These are phyloP conservation scores for Amaranthus palmeri DNA, from an alignment of 148 eudicot genomes.

Conservation along the genomic window DNA sequence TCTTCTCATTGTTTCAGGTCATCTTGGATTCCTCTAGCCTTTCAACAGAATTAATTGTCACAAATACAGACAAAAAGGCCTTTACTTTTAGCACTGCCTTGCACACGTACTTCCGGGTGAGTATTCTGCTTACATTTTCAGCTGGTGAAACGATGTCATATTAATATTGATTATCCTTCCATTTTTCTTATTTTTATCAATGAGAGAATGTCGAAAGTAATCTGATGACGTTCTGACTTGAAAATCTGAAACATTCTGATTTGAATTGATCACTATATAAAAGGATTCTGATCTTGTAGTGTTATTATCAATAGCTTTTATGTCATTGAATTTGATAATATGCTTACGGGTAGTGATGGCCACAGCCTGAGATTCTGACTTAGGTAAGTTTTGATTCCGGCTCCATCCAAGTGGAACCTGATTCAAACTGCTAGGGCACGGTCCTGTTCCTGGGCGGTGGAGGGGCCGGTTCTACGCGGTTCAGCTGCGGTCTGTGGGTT, in stretches of 20 bases:
- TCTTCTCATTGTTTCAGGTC: conserved; percentile 52
- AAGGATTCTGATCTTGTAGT: not conserved
- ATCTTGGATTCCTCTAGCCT: conserved; percentile 67
- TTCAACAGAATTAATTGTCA: conserved; percentile 72
- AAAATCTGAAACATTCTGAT: not conserved
- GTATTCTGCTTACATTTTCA: conserved; percentile 20
- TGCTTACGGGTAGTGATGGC: not conserved
- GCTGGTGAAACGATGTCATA: not conserved
- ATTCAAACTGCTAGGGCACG: too few relatives aligned
- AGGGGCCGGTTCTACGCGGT: too few relatives aligned
- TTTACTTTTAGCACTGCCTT: conserved; percentile 89
- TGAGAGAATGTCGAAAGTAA: not conserved
- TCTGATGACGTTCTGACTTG: not conserved
- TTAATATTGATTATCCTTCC: not conserved
- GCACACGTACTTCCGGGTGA: conserved; percentile 88
- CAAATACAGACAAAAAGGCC: conserved; percentile 74
- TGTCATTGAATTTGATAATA: not conserved
- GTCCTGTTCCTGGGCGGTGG: too few relatives aligned
- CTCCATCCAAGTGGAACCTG: too few relatives aligned
- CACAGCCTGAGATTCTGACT: too few relatives aligned
- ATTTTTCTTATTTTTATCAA: not conserved
- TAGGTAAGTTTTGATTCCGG: too few relatives aligned
- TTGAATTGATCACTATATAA: not conserved
- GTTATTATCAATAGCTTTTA: not conserved
- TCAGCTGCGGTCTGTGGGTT: too few relatives aligned